Percentiles rank a stretch among this genome's conserved stretches.
These are phyloP conservation scores for Psidium guajava DNA, from an alignment of 345 rosid genomes.

Conservation along the genomic window DNA sequence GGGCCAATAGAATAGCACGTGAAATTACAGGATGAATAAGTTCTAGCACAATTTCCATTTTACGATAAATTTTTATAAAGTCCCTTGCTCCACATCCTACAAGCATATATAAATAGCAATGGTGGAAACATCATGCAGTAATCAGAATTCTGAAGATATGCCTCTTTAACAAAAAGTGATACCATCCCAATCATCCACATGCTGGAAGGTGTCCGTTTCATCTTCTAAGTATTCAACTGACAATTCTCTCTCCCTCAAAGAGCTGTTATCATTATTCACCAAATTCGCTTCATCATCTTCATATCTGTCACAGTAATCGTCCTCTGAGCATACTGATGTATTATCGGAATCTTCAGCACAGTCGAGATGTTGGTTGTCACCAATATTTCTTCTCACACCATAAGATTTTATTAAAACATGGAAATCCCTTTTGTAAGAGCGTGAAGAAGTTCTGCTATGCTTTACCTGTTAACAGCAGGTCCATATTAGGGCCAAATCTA, in stretches of 20 bases:
- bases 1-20: slow-evolving; percentile 2
- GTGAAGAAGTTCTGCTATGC: slow-evolving; percentile 62
- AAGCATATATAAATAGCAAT: background rate
- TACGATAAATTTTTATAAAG: background rate
- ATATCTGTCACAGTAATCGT: background rate
- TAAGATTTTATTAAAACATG: slow-evolving; percentile 40
- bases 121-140: background rate
- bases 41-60: background rate
- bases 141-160: background rate
- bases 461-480: slow-evolving; percentile 38
- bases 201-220: slow-evolving; percentile 50
- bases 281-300: slow-evolving; percentile 28
- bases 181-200: slow-evolving; percentile 90
- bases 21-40: background rate
- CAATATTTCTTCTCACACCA: slow-evolving; percentile 20
- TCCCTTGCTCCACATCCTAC: background rate
- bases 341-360: slow-evolving; percentile 15
- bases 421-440: slow-evolving; percentile 58
- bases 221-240: slow-evolving; percentile 68
- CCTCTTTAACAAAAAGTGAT: slow-evolving; percentile 6
- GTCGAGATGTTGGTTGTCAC: slow-evolving; percentile 13
- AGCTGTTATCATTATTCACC: slow-evolving; percentile 14
- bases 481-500: background rate
- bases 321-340: slow-evolving; percentile 14
- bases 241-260: slow-evolving; percentile 25